Evolutionary conservation across 129 eudicot species (phyloP).

Genomic region (Pseudognaphalium luteoalbum): DNA sequence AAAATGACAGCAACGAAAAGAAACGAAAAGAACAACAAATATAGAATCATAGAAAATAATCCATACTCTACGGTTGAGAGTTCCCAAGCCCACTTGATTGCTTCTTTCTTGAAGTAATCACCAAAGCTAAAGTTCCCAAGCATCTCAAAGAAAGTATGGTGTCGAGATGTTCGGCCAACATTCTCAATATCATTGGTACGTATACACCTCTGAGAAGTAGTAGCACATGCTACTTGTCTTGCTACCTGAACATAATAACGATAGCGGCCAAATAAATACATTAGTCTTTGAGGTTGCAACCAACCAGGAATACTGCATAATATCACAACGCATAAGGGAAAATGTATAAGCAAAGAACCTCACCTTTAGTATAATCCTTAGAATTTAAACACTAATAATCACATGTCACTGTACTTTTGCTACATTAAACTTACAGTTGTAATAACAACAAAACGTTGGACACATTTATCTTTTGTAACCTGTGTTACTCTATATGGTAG

Average conservation of each 20-base stretch:
- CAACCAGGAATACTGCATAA: too few species aligned
- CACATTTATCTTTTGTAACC: background rate
- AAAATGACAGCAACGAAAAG: background rate
- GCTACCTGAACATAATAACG: conserved; percentile 52
- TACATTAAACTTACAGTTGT: background rate
- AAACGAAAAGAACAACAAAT: background rate
- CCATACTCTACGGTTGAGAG: conserved; percentile 70
- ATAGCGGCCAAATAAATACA: background rate
- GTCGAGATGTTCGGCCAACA: conserved; percentile 90
- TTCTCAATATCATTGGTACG: conserved; percentile 95
- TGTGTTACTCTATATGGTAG: background rate
- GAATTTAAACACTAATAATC: background rate
- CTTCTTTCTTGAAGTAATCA: conserved; percentile 95
- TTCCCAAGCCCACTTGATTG: conserved; percentile 98
- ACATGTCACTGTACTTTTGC: background rate
- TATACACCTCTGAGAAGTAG: conserved; percentile 93
- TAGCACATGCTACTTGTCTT: conserved; percentile 78
- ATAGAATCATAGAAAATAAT: background rate
- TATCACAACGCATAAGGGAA: background rate
- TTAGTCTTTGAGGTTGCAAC: background rate
- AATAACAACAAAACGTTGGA: background rate
- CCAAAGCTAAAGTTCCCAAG: conserved; percentile 98
- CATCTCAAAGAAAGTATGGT: conserved; percentile 97
- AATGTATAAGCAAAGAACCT: too few species aligned
- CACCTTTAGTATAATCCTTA: too few species aligned